These are phyloP conservation scores for Millerozyma miso DNA, from an alignment of 805 yeast species.

Conservation along the genomic window DNA sequence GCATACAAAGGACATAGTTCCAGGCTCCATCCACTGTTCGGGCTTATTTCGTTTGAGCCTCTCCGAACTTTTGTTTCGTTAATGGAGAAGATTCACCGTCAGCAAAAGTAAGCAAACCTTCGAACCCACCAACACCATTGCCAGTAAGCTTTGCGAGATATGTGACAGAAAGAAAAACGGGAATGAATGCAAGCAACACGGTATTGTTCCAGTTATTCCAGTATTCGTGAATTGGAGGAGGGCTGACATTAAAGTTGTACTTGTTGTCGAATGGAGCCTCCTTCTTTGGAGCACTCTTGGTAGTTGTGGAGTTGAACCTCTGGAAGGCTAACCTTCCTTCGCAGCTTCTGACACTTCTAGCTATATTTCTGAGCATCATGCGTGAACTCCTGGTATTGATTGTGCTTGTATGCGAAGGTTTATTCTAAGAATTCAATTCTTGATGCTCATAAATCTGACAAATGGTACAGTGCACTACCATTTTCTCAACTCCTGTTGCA, in stretches of 20 bases:
- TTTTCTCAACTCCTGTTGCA: too few species aligned
- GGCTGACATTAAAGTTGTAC: conserved; percentile 37
- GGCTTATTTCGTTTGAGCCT: conserved; percentile 23
- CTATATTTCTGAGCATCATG: not conserved
- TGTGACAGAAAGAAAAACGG: conserved; percentile 31
- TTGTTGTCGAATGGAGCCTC: conserved; percentile 39
- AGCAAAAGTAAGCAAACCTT: conserved; percentile 30
- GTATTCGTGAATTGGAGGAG: conserved; percentile 44
- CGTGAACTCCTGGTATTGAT: too few species aligned
- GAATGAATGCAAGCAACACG: conserved; percentile 35
- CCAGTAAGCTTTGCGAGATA: conserved; percentile 31
- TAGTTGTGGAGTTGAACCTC: conserved; percentile 25
- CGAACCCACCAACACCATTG: conserved; percentile 24
- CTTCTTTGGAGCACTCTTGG: conserved; percentile 15
- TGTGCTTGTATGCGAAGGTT: too few species aligned
- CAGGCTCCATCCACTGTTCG: not conserved
- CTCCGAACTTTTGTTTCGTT: conserved; percentile 34
- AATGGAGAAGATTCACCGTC: conserved; percentile 36
- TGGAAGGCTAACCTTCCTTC: conserved; percentile 12
- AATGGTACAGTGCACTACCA: not conserved
- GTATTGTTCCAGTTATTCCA: conserved; percentile 38
- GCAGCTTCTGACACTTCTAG: not conserved
- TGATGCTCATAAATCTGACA: not conserved
- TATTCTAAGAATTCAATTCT: not conserved
- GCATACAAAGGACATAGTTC: not conserved